These are phyloP conservation scores for Fusarium annulatum DNA, from an alignment of 2,329 filamentous ascomycete genomes.

Conservation along the genomic window DNA sequence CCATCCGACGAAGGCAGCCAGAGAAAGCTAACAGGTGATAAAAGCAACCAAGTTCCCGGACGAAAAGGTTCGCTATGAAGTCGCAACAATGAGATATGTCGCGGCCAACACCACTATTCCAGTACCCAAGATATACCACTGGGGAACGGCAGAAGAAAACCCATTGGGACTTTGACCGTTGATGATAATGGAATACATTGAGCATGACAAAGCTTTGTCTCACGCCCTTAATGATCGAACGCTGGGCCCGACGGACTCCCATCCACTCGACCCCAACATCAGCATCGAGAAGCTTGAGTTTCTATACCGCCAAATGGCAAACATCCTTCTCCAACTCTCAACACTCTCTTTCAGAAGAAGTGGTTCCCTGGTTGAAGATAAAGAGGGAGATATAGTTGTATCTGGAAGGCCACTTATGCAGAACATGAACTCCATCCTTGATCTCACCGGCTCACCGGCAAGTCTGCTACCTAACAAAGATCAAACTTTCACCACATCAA, in stretches of 20 bases:
- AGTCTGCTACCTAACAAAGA: background rate
- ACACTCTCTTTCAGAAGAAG: too few species aligned
- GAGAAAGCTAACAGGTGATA: accelerated
- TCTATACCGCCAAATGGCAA: background rate
- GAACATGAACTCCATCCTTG: background rate
- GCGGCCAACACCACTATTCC: background rate
- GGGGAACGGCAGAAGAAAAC: background rate
- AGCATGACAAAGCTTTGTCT: accelerated
- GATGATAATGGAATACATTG: background rate
- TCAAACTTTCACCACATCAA: background rate
- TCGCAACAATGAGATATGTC: background rate
- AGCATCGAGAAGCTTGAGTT: background rate
- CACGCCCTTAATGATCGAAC: background rate
- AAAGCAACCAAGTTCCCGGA: background rate
- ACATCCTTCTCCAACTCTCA: background rate
- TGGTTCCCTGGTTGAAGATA: accelerated
- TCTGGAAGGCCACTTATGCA: background rate
- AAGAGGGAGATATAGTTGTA: accelerated
- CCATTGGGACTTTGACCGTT: background rate
- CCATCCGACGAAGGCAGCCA: accelerated
- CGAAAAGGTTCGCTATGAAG: background rate
- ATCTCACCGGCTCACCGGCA: background rate
- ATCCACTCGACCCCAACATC: accelerated
- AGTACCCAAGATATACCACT: background rate
- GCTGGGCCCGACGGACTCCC: background rate